Base-by-base conservation (phyloP, 2,329 filamentous ascomycete species). In the Xylaria sp. region DNA sequence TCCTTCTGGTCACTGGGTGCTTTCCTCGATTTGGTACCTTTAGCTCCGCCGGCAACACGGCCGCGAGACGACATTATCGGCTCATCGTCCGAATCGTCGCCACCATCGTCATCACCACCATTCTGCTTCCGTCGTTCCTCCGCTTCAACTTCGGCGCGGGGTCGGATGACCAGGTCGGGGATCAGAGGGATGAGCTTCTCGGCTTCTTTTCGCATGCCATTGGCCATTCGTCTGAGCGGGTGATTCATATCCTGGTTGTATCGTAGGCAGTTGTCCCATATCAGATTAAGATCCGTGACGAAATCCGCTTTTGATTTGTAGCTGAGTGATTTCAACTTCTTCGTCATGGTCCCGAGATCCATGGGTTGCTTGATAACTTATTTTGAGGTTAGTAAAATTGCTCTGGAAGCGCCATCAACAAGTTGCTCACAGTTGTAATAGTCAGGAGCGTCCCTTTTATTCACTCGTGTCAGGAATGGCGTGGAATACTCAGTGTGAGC, bases 21-120 rank as follows among this genome's bases (percentile, higher is more conserved):
- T 76, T 94, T 95, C 61, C 94, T 89, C 23, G 91, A 90, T 75
- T 91, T 95, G 71, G 90, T 90, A 25, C 94, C 91, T 78, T 92
- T 94, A 74, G 93, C 92, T 37, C 89, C 90, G 6, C 91, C 92
- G 18, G 94, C 93, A 79, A 95, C 97, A 54, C 96, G 91, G 63
- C 96, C 96, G 73, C 96, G 89, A 59, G 95, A 98, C 67, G 96
- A 96, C 93, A 98, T 98, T 77, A 99, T 98, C 9, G 96, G 96
- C 81, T 97, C 94, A 78, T 98, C 95, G 76, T 98, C 95, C 74
- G 94, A 97, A 80, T 98, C 95, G 68, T 98, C 95, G 34, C 88
- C 93, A 48, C 87, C 92, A 74, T 95, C 94, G 72, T 93, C 89
- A 69, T 94, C 92, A 55, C 91, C 91, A 60, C 96, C 94, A 70